Base-by-base conservation (phyloP, 768 basidiomycete genomes). In the Chalciporus chontae region DNA sequence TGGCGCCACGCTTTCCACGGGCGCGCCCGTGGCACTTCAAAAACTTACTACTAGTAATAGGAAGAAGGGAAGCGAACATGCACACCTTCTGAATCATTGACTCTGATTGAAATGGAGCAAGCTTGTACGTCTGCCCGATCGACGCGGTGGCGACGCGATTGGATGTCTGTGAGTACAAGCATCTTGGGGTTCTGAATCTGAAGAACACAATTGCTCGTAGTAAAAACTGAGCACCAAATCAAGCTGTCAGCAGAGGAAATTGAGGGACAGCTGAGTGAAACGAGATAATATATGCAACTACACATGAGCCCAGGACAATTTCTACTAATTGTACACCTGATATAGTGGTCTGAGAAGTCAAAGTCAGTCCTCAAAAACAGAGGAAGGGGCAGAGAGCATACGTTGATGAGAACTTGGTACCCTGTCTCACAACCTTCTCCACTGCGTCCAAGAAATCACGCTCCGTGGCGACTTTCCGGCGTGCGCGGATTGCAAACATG, bases 401-500 rank as follows among this genome's bases (percentile, higher is more conserved):
- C 83, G 96, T 97, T 79, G 85, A 88, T 3, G 94, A 96, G 74
- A 98, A 99, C 73, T 98, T 98, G 61, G 90, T 93, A 23, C 94
- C 94, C 72, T 97, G 94, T 61, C 92, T 79, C 36, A 97, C 93
- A 50, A 99, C 96, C 73, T 98, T 98, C 76, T 99, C 96, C 3
- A 99, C 95, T 10, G 94, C 89, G 56, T 96, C 94, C 66, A 99
- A 73, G 74, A 97, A 99, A 70, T 99, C 96, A 47, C 92, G 86
- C 66, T 99, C 96, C 5, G 93, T 93, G 1, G 94, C 94, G 1
- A 98, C 93, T 69, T 98, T 98, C 70, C 96, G 78, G 59, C 96
- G 78, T 40, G 92, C 90, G 51, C 96, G 88, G 64, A 99, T 99
- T 2, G 96, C 95, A 71, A 95, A 99, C 96, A 99, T 98, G n/a